These are phyloP conservation scores for Claviceps sp. DNA, from an alignment of 2,329 filamentous ascomycete genomes.

Conservation along the genomic window DNA sequence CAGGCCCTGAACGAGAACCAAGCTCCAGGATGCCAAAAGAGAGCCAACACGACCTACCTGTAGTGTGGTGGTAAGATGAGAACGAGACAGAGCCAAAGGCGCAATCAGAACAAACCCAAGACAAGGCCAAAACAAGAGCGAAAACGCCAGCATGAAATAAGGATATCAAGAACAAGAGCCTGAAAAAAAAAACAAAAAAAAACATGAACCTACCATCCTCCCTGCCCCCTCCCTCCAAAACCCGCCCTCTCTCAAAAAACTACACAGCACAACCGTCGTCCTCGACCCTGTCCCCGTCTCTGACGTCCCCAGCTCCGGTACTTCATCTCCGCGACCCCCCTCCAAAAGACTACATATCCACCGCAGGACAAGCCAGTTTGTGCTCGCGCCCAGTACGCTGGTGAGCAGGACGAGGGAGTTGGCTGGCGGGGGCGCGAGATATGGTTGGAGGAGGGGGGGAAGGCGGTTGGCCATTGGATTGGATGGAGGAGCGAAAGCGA, in stretches of 20 bases:
- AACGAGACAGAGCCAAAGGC: too few species aligned
- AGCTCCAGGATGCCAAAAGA: too few species aligned
- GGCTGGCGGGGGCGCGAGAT: slow-evolving; percentile 43
- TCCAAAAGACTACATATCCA: slow-evolving; percentile 36
- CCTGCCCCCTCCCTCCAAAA: slow-evolving; percentile 67
- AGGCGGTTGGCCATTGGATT: background rate
- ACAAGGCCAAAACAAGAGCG: too few species aligned
- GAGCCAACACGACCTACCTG: too few species aligned
- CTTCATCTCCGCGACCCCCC: background rate
- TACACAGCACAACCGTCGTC: slow-evolving; percentile 57
- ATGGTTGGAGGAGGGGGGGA: slow-evolving; percentile 52
- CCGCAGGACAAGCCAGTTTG: slow-evolving; percentile 52
- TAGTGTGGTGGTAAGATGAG: too few species aligned
- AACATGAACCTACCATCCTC: slow-evolving; percentile 39
- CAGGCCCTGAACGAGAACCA: too few species aligned
- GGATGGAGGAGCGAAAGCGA: background rate
- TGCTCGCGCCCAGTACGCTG: slow-evolving; percentile 48
- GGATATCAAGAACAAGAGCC: background rate
- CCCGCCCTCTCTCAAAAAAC: slow-evolving; percentile 63
- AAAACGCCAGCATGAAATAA: background rate
- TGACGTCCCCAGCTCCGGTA: background rate
- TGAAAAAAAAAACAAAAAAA: background rate
- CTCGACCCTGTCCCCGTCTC: slow-evolving; percentile 4
- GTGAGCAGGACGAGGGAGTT: slow-evolving; percentile 54
- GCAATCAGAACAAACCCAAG: too few species aligned